phyloP scores from a whole-genome alignment of 768 basidiomycete species.

The Serendipita sp. region DNA sequence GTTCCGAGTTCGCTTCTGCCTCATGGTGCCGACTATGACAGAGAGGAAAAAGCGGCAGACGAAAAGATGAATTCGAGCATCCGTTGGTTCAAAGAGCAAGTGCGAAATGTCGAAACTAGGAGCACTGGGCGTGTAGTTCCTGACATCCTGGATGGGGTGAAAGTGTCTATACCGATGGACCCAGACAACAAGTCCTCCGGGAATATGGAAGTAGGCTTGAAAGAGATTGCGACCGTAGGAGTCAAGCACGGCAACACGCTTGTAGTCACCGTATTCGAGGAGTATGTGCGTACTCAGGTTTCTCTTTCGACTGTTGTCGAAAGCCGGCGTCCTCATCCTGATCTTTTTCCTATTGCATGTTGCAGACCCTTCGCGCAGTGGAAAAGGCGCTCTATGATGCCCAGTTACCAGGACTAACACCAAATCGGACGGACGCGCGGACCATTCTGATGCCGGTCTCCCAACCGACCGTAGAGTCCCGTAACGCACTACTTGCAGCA shows the following conservation, averaged over 20 bases:
- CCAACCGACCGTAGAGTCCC: constrained; percentile 64
- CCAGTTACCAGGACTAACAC: constrained; percentile 53
- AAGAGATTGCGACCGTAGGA: constrained; percentile 67
- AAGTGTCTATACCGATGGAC: constrained; percentile 34
- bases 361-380: constrained; percentile 59
- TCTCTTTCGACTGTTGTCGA: neutral
- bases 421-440: constrained; percentile 51
- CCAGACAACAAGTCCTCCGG: constrained; percentile 15
- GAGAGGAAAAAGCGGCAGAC: constrained; percentile 26
- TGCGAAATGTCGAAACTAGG: constrained; percentile 52
- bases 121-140: constrained; percentile 67
- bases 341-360: constrained; percentile 16
- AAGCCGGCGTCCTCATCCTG: no score
- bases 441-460: constrained; percentile 72
- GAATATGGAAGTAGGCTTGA: constrained; percentile 28
- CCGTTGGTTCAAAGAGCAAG: constrained; percentile 67
- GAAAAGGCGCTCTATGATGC: constrained; percentile 65
- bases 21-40: constrained; percentile 36
- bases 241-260: constrained; percentile 62
- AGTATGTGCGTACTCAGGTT: constrained; percentile 31
- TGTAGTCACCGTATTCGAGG: constrained; percentile 63
- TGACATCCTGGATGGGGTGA: constrained; percentile 49
- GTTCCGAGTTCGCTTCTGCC: neutral
- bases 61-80: constrained; percentile 45
- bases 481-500: constrained; percentile 35